Evolutionary conservation across 2,329 filamentous ascomycete species (phyloP).

Genomic region (Rachicladosporium sp.): DNA sequence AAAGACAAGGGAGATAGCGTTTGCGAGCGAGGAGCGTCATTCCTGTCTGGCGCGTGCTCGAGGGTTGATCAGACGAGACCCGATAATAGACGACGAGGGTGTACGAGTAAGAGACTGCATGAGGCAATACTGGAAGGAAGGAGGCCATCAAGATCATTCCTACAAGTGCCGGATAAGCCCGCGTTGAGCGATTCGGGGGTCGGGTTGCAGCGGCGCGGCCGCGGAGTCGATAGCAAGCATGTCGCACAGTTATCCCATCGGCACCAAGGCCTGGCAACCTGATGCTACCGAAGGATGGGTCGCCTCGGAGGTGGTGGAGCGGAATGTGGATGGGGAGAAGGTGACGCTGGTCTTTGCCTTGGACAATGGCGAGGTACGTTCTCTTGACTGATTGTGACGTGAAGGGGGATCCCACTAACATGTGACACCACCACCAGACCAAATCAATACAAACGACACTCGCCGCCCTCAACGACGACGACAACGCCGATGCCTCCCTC

Average conservation of each 20-base stretch:
- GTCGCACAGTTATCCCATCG: slow-evolving; percentile 92
- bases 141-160: too few species aligned
- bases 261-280: slow-evolving; percentile 96
- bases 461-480: slow-evolving; percentile 55
- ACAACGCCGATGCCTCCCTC: slow-evolving; percentile 54
- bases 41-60: too few species aligned
- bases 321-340: slow-evolving; percentile 72
- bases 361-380: slow-evolving; percentile 77
- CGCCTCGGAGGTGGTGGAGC: slow-evolving; percentile 84
- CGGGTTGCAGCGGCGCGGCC: not conserved
- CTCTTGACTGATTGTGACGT: not conserved
- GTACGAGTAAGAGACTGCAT: too few species aligned
- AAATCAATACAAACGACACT: slow-evolving; percentile 68
- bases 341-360: slow-evolving; percentile 78
- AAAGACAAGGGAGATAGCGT: too few species aligned
- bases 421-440: slow-evolving; percentile 40
- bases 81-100: too few species aligned
- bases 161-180: too few species aligned
- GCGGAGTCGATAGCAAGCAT: slow-evolving; percentile 36
- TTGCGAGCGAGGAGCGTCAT: too few species aligned
- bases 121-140: too few species aligned
- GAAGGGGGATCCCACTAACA: slow-evolving; percentile 1
- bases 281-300: slow-evolving; percentile 95
- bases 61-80: too few species aligned
- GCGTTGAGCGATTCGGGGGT: not conserved